Base-by-base conservation (phyloP, 148 eudicot genomes). In the Tetragonia tetragonoides region DNA sequence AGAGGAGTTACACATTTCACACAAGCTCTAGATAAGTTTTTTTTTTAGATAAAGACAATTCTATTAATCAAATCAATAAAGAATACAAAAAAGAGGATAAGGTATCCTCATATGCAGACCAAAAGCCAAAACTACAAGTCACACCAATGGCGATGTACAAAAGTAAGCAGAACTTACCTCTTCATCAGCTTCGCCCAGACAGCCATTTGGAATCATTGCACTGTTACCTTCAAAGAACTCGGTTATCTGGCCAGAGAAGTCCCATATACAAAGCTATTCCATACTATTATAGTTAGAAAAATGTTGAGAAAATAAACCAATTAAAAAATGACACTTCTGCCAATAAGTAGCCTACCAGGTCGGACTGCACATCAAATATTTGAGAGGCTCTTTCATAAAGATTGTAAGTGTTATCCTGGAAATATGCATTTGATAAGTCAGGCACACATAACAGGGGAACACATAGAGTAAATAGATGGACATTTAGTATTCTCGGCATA, bases 171-270 rank as follows among this genome's bases (percentile, higher is more conserved):
- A 73, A 34, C 46, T 79, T 77, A 94, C 97, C 93, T 88, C 97
- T 81, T 79, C 87, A 83, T 81, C 77, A 38, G 74, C 79, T 74
- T 53, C 84, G 70, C 23, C 74, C 21, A 76, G 67, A 79, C 72
- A 73, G 79, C 66, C 81, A 66, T 72, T 63, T 44, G 86, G 75
- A 46, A 76, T 40, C 5, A 54, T 53, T 34, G 47, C 63, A 71
- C 72, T 61, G 47, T 77, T 88, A 47, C 78, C 86, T 23, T 77
- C 51, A 53, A 86, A 75, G 41, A 89, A 71, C 44, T 88, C 85
- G 73, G 83, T 78, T 77, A 85, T 88, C 83, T 88, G 90, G 66
- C 95, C 95, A 63, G 95, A 92, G 85, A 87, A 90, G 82, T 94
- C 97, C 95, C 94, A 90, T 37, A 94, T 86, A 74, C 79, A 79